Evolutionary conservation across 2,329 filamentous ascomycete genomes (phyloP), one percentile per base, ranked within the genome.

Genomic region (Hypocreales sp.): DNA sequence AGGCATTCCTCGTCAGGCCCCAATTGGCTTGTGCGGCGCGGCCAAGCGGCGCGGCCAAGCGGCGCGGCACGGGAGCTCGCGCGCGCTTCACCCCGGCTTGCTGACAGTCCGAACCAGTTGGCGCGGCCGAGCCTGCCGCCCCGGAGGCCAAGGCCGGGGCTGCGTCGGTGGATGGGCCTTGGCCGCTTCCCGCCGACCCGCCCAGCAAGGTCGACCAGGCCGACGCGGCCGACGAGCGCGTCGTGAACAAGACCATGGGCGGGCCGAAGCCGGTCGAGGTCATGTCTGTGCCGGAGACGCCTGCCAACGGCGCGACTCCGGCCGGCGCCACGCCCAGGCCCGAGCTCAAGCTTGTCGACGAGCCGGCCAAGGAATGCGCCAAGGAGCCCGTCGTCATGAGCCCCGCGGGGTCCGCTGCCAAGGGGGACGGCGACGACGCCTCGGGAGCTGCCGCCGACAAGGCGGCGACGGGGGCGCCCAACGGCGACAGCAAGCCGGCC

Each of bases 201-300:
- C 31, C 40, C 10, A 39, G 40, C 10, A 18, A 9, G 22, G 26
- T 7, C 4, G 12, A 18, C 26, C 29, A 22, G 22, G 30, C 35
- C 8, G 17, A 33, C 26, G 40, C 44, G 35, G 18, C 34, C 18
- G 12, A 26, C 8, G 15, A 15, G 9, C 12, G 9, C 16, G 16
- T 16, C 14, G 8, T 10, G 21, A 24, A 22, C n/a, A 23, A 42
- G 20, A 31, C 24, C 22, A 35, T 34, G 6, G 36, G 30, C 11
- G 32, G 29, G 14, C 46, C 50, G 7, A 50, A 48, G 35, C 47
- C 51, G 5, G 51, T 52, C 20, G 48, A 55, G 38, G 36, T 54
- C 24, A 40, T 38, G 14, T 50, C 50, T 11, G 45, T 48, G 7
- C 48, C 49, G 12, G 37, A 54, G 36, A 57, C 50, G 7, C 53